Percentiles rank a stretch among this genome's conserved stretches.
These are phyloP conservation scores for Aspergillus texensis DNA, from an alignment of 2,329 filamentous ascomycete genomes.

Conservation along the genomic window DNA sequence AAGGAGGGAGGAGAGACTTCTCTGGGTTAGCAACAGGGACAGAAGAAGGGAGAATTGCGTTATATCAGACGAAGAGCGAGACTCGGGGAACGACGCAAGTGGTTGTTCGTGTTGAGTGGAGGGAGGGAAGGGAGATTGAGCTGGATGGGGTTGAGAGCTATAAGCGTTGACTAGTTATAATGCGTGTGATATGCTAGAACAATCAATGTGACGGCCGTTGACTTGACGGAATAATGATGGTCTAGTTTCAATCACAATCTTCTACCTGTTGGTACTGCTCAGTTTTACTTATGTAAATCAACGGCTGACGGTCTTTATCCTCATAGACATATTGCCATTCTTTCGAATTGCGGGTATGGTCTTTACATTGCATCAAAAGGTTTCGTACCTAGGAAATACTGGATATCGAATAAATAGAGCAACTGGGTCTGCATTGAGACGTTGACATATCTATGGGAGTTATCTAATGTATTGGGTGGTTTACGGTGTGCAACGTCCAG, in stretches of 20 bases:
- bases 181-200: no score
- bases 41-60: background rate
- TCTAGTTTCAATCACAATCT: no score
- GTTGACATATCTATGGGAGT: conserved; percentile 8
- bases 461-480: conserved; percentile 6
- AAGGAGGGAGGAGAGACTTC: background rate
- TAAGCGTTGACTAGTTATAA: background rate
- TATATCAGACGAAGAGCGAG: background rate
- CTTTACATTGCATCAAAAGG: background rate
- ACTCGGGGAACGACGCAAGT: background rate
- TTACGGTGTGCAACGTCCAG: conserved; percentile 53
- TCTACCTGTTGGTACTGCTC: no score
- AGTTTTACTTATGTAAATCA: background rate
- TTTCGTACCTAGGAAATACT: background rate
- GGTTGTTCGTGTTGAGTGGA: background rate
- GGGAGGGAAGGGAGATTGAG: background rate
- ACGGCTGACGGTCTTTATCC: background rate
- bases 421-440: background rate
- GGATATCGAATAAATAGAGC: background rate
- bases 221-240: background rate
- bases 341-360: background rate
- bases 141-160: background rate
- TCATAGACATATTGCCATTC: background rate
- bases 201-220: background rate
- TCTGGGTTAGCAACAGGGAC: background rate